Evolutionary conservation across 208 protist species (phyloP).

Genomic region (Trypanosoma rangeli): DNA sequence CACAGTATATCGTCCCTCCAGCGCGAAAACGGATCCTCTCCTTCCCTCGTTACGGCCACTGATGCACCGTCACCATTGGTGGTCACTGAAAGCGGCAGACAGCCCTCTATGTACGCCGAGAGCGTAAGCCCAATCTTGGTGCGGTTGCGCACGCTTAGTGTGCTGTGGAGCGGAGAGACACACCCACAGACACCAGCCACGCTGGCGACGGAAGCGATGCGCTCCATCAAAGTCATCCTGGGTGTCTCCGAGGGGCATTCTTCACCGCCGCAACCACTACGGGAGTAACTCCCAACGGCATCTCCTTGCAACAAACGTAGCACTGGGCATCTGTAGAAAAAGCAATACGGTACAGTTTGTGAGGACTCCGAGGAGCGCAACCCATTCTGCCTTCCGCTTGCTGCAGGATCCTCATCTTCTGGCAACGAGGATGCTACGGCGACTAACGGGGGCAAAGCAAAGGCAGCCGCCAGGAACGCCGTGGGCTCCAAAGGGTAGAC

Average conservation of each 20-base stretch:
- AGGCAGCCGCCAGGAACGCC: constrained; percentile 52
- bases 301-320: constrained; percentile 5
- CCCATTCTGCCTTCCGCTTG: background rate
- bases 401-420: background rate
- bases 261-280: background rate
- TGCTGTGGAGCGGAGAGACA: constrained; percentile 8
- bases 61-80: background rate
- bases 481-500: constrained; percentile 50
- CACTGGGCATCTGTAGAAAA: constrained; percentile 26
- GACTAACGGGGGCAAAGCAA: constrained; percentile 39
- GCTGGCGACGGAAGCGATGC: constrained; percentile 23
- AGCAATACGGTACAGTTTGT: constrained; percentile 26
- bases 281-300: background rate
- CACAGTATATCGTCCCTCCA: constrained; percentile 84
- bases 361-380: background rate
- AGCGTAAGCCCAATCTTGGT: constrained; percentile 28
- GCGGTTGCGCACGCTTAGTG: constrained; percentile 11
- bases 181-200: constrained; percentile 26
- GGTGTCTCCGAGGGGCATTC: background rate
- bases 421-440: constrained; percentile 13
- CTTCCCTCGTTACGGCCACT: background rate
- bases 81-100: constrained; percentile 8
- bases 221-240: constrained; percentile 20
- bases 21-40: constrained; percentile 24
- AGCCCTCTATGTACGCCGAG: constrained; percentile 23